Conservation (phyloP, 2,329 filamentous ascomycete species). For the Parastagonospora nodorum region DNA sequence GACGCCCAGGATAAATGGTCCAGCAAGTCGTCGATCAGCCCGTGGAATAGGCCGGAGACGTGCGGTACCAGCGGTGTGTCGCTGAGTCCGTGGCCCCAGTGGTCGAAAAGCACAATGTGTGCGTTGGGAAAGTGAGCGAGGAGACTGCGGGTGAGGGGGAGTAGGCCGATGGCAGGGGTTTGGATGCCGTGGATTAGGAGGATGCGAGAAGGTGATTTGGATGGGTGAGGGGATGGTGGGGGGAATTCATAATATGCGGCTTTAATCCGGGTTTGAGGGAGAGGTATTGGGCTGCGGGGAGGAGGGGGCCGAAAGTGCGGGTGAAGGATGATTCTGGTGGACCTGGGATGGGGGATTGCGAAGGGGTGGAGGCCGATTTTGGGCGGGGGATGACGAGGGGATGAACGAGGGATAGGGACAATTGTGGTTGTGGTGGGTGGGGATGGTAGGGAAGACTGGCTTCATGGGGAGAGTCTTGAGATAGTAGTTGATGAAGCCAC, state of each 20-base stretch:
- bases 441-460: too few species aligned
- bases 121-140: conserved; percentile 42
- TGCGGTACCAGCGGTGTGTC: conserved; percentile 55
- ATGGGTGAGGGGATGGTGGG: conserved; percentile 44
- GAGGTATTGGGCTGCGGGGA: conserved; percentile 48
- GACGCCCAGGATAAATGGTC: conserved; percentile 48
- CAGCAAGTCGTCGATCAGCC: conserved; percentile 49
- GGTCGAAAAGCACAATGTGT: conserved; percentile 53
- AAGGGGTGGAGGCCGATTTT: conserved; percentile 5
- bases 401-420: too few species aligned
- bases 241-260: conserved; percentile 49
- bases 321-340: conserved; percentile 48
- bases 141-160: conserved; percentile 49
- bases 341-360: conserved; percentile 37
- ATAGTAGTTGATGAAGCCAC: too few species aligned
- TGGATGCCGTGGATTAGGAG: conserved; percentile 59
- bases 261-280: conserved; percentile 39
- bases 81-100: conserved; percentile 61
- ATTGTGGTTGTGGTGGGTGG: too few species aligned
- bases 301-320: conserved; percentile 45
- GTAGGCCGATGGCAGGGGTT: conserved; percentile 56
- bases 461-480: too few species aligned
- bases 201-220: conserved; percentile 33
- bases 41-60: conserved; percentile 50
- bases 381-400: conserved; percentile 35